Base-by-base conservation (phyloP, 2,329 filamentous ascomycete genomes). In the Cladosporium sphaerospermum region DNA sequence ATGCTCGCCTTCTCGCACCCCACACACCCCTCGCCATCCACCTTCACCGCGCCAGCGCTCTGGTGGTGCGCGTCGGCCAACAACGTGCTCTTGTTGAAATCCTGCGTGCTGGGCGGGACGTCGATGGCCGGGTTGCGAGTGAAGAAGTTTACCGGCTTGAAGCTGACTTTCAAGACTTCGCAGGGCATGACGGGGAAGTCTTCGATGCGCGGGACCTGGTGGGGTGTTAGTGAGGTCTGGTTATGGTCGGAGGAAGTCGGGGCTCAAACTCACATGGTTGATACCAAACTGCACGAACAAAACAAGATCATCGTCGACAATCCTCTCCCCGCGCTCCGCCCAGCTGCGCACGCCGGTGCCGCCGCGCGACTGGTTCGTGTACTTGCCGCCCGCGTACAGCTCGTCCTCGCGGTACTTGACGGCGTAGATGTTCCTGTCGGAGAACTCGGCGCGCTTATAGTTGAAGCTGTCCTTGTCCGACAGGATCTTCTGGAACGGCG, bases 101-200 rank as follows among this genome's bases (percentile, higher is more conserved):
- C 64, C 63, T 78, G 76, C 55, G 73, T 72, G 53, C 73, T 73
- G 9, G 59, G 59, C 33, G 80, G 79, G 6, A 83, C 80, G 71
- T 82, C 80, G 4, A 82, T 64, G 14, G 78, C 79, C 2, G 80
- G 80, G 51, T 83, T 83, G 67, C 73, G 76, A 33, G 74, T 69
- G 57, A 81, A 81, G 69, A 83, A 83, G 60, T 82, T 80, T 9
- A 79, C 75, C 0, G 80, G 79, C 58, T 81, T 78, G 56, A 83
- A 66, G 50, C 76, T 71, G n/a, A 82, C 73, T 62, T 77, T 79
- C 52, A 81, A 69, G 11, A 78, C 75, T 69, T 83, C 79, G 42
- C 73, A 75, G 0, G 79, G 79, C 79, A 82, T 82, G 44, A 82
- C 74, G 0, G 78, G 78, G 66, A 80, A 81, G 60, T 82, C 78